Base-by-base conservation (phyloP, 306 rosid species). In the Macrotyloma uniflorum region DNA sequence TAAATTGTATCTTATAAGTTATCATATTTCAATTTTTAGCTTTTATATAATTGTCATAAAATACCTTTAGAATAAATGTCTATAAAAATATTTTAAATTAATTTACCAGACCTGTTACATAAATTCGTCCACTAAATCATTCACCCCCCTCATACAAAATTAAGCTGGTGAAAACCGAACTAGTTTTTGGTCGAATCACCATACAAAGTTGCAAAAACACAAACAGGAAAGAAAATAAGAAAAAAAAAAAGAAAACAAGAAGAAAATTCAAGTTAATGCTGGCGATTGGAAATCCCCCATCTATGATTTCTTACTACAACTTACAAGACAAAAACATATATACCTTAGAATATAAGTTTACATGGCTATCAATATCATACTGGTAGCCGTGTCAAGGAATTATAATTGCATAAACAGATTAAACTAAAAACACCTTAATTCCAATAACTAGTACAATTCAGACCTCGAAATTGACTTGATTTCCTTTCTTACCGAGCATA, bases 391-490 rank as follows among this genome's bases (percentile, higher is more conserved):
- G 19, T n/a, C 58, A 43, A 68, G 70, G 49, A 43, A 68, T 1
- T 42, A 8, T 8, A 42, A 8, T 13, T 57, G 69, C 50, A 55
- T 68, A 20, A 20, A 45, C 76, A 45, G 35, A 59, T 32, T 38
- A 59, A 74, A 45, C 35, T 15, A 19, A 74, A 68, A 28, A 18
- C 26, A 58, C 22, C n/a, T n/a, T n/a, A n/a, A n/a, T n/a, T n/a
- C n/a, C n/a, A 32, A 75, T 47, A 51, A 6, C 13, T 19, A 47
- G 66, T 35, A 47, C 59, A n/a, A 50, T 47, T 58, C 58, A 36
- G 26, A 22, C 72, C 30, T 8, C 49, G 23, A 75, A 75, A 62
- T 81, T 24, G 43, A 46, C 55, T 38, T 8, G n/a, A 70, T 63
- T 22, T 62, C 53, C 43, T 70, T 61, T 49, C 35, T 14, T 53